These are phyloP conservation scores for Acanthamoeba castellanii DNA, from an alignment of 208 protist species.

Conservation along the genomic window DNA sequence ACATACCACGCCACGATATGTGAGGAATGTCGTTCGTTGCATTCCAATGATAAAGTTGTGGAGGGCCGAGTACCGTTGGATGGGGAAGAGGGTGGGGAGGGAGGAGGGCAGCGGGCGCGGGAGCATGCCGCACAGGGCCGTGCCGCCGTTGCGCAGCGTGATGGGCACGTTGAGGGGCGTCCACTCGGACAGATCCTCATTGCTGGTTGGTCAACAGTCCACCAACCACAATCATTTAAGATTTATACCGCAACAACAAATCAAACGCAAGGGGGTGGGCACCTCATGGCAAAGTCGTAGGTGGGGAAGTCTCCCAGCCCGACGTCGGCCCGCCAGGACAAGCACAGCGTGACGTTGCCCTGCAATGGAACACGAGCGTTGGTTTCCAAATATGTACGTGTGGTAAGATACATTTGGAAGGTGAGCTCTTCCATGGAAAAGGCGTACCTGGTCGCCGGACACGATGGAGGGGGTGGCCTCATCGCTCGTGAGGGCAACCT, in stretches of 20 bases:
- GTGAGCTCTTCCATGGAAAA: too few relatives aligned
- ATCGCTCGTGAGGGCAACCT: background rate
- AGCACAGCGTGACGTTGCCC: background rate
- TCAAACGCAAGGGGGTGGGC: too few relatives aligned
- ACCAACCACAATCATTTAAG: background rate
- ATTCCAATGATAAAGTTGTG: too few relatives aligned
- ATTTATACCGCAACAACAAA: too few relatives aligned
- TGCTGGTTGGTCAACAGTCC: background rate
- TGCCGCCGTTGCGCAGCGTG: background rate
- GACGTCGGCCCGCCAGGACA: background rate
- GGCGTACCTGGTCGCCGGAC: background rate
- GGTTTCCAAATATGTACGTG: too few relatives aligned
- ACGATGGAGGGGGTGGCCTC: background rate
- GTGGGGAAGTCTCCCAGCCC: background rate
- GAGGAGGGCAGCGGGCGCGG: background rate
- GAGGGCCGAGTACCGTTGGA: background rate
- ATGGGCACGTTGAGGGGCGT: background rate
- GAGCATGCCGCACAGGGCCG: background rate
- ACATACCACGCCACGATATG: too few relatives aligned
- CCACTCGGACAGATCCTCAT: background rate
- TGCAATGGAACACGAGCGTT: background rate
- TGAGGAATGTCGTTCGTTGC: background rate
- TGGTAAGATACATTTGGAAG: too few relatives aligned
- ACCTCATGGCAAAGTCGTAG: constrained; percentile 8
- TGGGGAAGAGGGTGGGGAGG: constrained; percentile 30